Conservation (phyloP, 2,329 filamentous ascomycete genomes). For the Lecanosticta acicola region DNA sequence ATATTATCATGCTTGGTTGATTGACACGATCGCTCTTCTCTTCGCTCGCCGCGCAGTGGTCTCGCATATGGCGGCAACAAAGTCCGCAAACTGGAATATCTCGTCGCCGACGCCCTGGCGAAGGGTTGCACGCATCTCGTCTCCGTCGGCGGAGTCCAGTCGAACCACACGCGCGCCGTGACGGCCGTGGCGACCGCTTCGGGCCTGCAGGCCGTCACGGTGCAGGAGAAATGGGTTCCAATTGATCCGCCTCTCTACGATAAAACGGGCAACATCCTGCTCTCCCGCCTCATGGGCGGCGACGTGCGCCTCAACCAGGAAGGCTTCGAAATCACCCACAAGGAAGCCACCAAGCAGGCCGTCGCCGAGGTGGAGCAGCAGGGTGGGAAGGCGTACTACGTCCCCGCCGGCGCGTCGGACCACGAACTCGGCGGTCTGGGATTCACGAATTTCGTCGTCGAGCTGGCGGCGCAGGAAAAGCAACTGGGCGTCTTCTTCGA, state of each 20-base stretch:
- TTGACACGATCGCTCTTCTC: too few species aligned
- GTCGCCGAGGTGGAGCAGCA: conserved; percentile 47
- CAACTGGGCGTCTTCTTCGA: conserved; percentile 61
- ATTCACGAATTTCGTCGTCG: conserved; percentile 66
- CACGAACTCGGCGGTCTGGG: conserved; percentile 65
- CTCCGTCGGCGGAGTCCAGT: conserved; percentile 35
- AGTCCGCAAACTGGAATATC: conserved; percentile 36
- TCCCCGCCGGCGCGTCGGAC: conserved; percentile 65
- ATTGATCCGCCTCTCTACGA: conserved; percentile 26
- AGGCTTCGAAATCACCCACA: conserved; percentile 64
- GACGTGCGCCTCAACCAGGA: conserved; percentile 57
- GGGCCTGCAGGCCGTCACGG: conserved; percentile 30
- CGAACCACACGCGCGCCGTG: conserved; percentile 36
- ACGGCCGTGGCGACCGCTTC: conserved; percentile 32
- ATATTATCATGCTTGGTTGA: too few species aligned
- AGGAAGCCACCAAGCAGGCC: conserved; percentile 46
- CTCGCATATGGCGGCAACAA: conserved; percentile 38
- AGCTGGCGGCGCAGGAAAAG: conserved; percentile 59
- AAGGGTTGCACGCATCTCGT: conserved; percentile 31
- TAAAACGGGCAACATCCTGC: conserved; percentile 65
- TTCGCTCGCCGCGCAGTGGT: conserved; percentile 20
- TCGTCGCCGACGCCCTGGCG: conserved; percentile 32
- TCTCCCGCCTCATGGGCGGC: conserved; percentile 49
- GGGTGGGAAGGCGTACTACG: conserved; percentile 63
- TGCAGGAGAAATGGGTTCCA: conserved; percentile 31